phyloP scores from a whole-genome alignment of 495 filamentous ascomycete genomes.

The Penicillium egyptiacum region DNA sequence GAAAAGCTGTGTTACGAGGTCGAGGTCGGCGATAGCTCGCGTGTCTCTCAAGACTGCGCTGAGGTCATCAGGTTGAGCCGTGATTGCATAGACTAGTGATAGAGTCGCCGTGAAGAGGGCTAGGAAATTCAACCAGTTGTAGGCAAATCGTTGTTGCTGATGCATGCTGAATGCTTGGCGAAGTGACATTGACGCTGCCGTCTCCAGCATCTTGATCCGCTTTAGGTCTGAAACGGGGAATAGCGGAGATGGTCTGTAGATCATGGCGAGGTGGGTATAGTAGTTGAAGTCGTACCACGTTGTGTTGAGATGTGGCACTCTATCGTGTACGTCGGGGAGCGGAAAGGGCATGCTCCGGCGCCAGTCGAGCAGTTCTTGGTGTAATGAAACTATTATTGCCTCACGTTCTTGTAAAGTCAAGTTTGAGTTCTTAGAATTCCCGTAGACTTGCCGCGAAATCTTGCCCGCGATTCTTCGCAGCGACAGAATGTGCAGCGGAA shows the following conservation, averaged over 20 bases:
- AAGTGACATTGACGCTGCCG: constrained; percentile 37
- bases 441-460: constrained; percentile 33
- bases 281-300: constrained; percentile 47
- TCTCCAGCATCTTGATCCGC: constrained; percentile 33
- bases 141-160: constrained; percentile 38
- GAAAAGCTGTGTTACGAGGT: constrained; percentile 14
- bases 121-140: constrained; percentile 44
- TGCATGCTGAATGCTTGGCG: constrained; percentile 39
- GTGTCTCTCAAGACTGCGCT: constrained; percentile 21
- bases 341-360: constrained; percentile 45
- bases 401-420: constrained; percentile 25
- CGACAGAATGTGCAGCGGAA: constrained; percentile 40
- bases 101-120: constrained; percentile 37
- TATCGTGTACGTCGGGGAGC: constrained; percentile 34
- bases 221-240: constrained; percentile 30
- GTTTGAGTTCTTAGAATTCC: constrained; percentile 13
- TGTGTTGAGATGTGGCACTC: constrained; percentile 39
- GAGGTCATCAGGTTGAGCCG: constrained; percentile 30
- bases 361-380: constrained; percentile 39
- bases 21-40: constrained; percentile 34
- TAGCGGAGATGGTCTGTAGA: constrained; percentile 40
- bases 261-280: constrained; percentile 39
- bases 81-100: constrained; percentile 41
- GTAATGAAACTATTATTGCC: constrained; percentile 29
- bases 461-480: constrained; percentile 39